Evolutionary conservation across 768 basidiomycete species (phyloP).

Genomic region (Podaxis sp.): DNA sequence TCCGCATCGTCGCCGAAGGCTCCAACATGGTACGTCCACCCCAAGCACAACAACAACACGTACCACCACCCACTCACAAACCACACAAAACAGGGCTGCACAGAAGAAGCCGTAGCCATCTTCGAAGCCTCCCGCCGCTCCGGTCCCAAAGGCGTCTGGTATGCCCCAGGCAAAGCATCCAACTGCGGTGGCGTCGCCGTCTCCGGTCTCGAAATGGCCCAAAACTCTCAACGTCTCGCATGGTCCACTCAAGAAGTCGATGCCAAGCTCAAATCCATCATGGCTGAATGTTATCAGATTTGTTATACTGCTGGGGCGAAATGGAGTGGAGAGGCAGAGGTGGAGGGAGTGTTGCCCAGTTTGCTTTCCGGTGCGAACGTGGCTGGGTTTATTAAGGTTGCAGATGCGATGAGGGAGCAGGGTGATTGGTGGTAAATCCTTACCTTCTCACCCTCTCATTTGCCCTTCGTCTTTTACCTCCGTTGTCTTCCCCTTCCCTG

Average conservation of each 20-base stretch:
- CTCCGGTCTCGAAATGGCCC: constrained; percentile 78
- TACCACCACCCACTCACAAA: neutral
- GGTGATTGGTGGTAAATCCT: constrained; percentile 72
- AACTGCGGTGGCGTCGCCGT: constrained; percentile 79
- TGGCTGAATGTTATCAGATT: constrained; percentile 62
- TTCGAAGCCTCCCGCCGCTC: constrained; percentile 63
- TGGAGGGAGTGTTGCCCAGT: constrained; percentile 42
- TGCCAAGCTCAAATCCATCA: constrained; percentile 66
- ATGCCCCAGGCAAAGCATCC: constrained; percentile 70
- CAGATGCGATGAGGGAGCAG: constrained; percentile 72
- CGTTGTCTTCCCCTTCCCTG: neutral
- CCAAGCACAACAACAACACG: too few species aligned
- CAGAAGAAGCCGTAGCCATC: constrained; percentile 68
- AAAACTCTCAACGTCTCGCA: constrained; percentile 67
- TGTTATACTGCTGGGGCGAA: constrained; percentile 58
- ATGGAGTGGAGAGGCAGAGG: constrained; percentile 51
- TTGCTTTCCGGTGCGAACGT: constrained; percentile 72
- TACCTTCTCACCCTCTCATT: constrained; percentile 12
- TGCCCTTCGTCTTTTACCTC: neutral
- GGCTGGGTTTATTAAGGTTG: constrained; percentile 69
- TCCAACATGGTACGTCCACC: constrained; percentile 57
- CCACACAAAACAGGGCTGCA: constrained; percentile 48
- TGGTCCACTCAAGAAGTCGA: constrained; percentile 70
- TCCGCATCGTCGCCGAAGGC: constrained; percentile 72
- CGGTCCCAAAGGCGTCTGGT: constrained; percentile 55